Evolutionary conservation across 148 eudicot genomes (phyloP).

Genomic region (Rhododendron vialii): DNA sequence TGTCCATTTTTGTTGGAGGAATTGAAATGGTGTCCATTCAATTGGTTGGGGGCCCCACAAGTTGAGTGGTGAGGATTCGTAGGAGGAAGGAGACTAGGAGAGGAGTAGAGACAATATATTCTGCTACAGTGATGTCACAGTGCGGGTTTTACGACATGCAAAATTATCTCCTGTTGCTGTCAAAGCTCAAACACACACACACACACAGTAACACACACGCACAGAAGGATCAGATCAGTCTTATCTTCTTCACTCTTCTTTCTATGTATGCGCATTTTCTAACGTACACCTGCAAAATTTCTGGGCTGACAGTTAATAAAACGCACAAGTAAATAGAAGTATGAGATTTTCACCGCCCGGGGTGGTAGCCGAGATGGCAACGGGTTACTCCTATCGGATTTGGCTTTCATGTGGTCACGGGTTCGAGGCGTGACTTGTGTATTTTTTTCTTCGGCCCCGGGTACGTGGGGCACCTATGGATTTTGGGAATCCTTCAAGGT

Average conservation of each 20-base stretch:
- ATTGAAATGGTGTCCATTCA: constrained; percentile 1
- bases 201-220: background rate
- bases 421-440: background rate
- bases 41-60: background rate
- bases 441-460: background rate
- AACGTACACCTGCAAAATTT: background rate
- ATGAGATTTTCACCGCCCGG: background rate
- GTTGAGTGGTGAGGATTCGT: background rate
- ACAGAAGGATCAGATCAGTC: background rate
- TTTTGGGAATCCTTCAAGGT: no score
- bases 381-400: background rate
- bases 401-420: background rate
- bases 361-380: background rate
- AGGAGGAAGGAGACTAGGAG: background rate
- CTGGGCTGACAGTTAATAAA: background rate
- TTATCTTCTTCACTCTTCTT: background rate
- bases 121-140: background rate
- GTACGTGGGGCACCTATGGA: no score
- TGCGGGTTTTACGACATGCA: background rate
- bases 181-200: background rate
- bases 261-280: background rate
- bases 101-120: background rate
- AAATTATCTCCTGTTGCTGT: background rate
- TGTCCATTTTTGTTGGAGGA: constrained; percentile 2
- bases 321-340: background rate